Evolutionary conservation across 2,329 filamentous ascomycete genomes (phyloP).

Genomic region (Penicillium sp.): DNA sequence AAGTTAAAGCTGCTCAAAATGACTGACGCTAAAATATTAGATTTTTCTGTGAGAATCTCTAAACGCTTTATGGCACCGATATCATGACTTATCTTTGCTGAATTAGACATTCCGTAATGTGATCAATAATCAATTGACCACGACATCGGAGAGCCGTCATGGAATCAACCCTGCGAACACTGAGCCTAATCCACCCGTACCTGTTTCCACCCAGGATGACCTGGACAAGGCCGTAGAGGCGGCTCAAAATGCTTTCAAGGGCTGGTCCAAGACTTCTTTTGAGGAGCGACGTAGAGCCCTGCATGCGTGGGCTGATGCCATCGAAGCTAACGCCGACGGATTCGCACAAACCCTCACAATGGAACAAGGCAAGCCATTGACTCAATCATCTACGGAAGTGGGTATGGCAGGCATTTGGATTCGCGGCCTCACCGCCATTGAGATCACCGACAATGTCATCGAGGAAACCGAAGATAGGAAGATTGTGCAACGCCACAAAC

Average conservation of each 20-base stretch:
- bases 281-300: constrained; percentile 36
- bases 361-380: constrained; percentile 44
- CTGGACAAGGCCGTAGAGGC: constrained; percentile 52
- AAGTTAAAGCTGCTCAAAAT: background rate
- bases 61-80: background rate
- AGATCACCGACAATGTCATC: constrained; percentile 49
- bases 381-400: constrained; percentile 29
- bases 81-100: background rate
- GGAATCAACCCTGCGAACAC: constrained; percentile 53
- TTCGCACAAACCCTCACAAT: constrained; percentile 42
- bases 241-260: constrained; percentile 48
- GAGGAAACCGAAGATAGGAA: constrained; percentile 46
- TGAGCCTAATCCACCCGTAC: constrained; percentile 51
- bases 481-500: constrained; percentile 37
- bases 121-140: constrained; percentile 50
- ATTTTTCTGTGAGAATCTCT: constrained; percentile 7
- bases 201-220: constrained; percentile 49
- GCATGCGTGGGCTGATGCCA: constrained; percentile 32
- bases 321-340: constrained; percentile 37
- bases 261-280: constrained; percentile 44
- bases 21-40: background rate
- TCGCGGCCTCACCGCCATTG: constrained; percentile 23
- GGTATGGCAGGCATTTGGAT: constrained; percentile 25
- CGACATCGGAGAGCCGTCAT: constrained; percentile 47
- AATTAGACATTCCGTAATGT: constrained; percentile 51